Conservation (phyloP, 768 basidiomycete species). For the Trametes cubensis region DNA sequence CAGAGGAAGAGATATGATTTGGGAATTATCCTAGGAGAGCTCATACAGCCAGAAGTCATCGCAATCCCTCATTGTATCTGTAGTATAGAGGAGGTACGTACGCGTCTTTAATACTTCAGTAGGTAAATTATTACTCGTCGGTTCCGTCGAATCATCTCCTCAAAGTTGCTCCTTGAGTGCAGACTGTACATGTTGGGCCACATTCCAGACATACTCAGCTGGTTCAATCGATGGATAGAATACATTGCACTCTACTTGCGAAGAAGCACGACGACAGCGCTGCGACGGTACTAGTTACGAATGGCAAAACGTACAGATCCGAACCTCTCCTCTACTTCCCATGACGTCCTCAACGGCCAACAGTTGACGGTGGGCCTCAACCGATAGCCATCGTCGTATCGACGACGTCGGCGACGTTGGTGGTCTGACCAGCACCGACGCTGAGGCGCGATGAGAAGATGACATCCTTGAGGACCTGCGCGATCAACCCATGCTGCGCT, state of each 20-base stretch:
- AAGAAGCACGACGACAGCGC: slow-evolving; percentile 13
- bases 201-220: no score
- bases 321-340: not conserved
- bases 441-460: slow-evolving; percentile 69
- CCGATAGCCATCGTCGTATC: slow-evolving; percentile 44
- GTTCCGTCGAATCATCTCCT: no score
- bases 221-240: slow-evolving; percentile 1
- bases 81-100: not conserved
- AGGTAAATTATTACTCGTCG: no score
- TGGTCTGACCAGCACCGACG: slow-evolving; percentile 1
- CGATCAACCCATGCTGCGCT: slow-evolving; percentile 90
- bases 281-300: slow-evolving; percentile 19
- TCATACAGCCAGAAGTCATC: not conserved
- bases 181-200: no score
- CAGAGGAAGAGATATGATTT: not conserved
- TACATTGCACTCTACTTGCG: slow-evolving; percentile 20
- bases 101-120: not conserved
- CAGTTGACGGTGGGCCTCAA: slow-evolving; percentile 8
- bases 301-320: slow-evolving; percentile 19
- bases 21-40: not conserved
- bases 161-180: no score
- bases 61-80: not conserved
- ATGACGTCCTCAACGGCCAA: not conserved
- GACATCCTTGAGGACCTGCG: slow-evolving; percentile 91
- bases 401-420: slow-evolving; percentile 33